These are phyloP conservation scores for Guyanaporus albipodus DNA, from an alignment of 768 basidiomycete species.

Conservation along the genomic window DNA sequence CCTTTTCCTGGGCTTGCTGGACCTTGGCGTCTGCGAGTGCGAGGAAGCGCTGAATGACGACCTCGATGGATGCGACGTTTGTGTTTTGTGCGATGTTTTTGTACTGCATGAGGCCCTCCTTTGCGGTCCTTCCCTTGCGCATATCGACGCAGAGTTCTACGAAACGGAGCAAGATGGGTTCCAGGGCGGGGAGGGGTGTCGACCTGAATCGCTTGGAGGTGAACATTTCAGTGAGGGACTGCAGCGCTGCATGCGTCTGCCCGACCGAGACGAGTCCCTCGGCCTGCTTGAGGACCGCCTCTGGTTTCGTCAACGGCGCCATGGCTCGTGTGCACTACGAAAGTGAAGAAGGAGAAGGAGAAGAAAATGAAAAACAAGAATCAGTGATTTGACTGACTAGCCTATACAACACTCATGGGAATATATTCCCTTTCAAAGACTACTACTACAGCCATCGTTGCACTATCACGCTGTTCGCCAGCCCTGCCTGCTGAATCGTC, in stretches of 20 bases:
- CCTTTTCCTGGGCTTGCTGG: slow-evolving; percentile 81
- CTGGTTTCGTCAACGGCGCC: slow-evolving; percentile 89
- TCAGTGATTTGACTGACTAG: no score
- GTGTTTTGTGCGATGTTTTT: slow-evolving; percentile 97
- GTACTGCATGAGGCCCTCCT: slow-evolving; percentile 95
- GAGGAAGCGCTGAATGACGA: slow-evolving; percentile 85
- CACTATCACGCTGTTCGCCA: slow-evolving; percentile 81
- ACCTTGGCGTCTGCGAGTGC: slow-evolving; percentile 78
- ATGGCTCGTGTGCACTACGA: no score
- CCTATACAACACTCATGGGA: slow-evolving; percentile 5
- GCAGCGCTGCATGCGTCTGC: slow-evolving; percentile 85
- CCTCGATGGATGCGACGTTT: slow-evolving; percentile 86
- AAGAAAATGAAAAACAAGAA: background rate
- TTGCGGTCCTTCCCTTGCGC: slow-evolving; percentile 73
- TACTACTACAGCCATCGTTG: slow-evolving; percentile 62
- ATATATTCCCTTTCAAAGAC: slow-evolving; percentile 16
- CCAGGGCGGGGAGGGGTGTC: slow-evolving; percentile 81
- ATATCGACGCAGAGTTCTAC: slow-evolving; percentile 95
- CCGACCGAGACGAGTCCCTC: slow-evolving; percentile 91
- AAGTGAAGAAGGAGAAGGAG: background rate
- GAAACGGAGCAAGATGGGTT: slow-evolving; percentile 95
- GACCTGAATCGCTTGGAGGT: slow-evolving; percentile 90
- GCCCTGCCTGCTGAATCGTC: slow-evolving; percentile 69
- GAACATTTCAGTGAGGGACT: slow-evolving; percentile 90
- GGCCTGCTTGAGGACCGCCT: slow-evolving; percentile 89